Evolutionary conservation across 768 basidiomycete species (phyloP), one percentile per base, ranked within the genome.

Genomic region (Suillus alpinus): DNA sequence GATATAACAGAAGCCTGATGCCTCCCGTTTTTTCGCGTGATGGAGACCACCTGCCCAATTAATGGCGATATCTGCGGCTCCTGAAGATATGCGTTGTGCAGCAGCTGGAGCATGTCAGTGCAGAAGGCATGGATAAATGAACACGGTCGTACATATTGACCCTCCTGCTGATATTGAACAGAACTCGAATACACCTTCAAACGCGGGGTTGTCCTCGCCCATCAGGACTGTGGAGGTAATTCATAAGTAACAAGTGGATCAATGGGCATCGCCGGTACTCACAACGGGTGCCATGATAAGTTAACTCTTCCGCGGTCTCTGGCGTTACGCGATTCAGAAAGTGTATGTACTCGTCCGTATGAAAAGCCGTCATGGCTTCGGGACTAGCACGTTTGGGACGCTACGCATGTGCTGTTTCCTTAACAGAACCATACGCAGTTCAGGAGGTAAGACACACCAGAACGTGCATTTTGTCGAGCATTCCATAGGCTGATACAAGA

Each of bases 41-140:
- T 99, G 97, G 4, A 99, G 82, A 2, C 97, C 97, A 9, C 97
- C 97, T 0, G 97, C 94, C 97, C 95, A 98, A 76, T 98, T 97
- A 63, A 98, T 92, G 0, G 89, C 88, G 51, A 91, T 85, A 66
- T 92, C 89, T 2, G 94, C 82, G 1, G 89, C 80, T 2, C 95
- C 95, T 4, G 85, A 83, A 51, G 89, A 82, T 62, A 98, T 81
- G 23, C 89, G 80, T 64, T 92, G 84, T 0, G 95, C 92, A 14
- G 91, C 94, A 67, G 83, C 93, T 94, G 60, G 23, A 16, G 57
- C 60, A 55, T 20, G n/a, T 61, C 34, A 32, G 58, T 26, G 59
- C 29, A 16, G 40, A 10, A 23, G 36, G n/a, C n/a, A 36, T 29
- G 9, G 36, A 31, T 37, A 40, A 3, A 29, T 12, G 0, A 50